phyloP scores from a whole-genome alignment of 2,329 filamentous ascomycete species.

The Davidsoniella eucalypti region DNA sequence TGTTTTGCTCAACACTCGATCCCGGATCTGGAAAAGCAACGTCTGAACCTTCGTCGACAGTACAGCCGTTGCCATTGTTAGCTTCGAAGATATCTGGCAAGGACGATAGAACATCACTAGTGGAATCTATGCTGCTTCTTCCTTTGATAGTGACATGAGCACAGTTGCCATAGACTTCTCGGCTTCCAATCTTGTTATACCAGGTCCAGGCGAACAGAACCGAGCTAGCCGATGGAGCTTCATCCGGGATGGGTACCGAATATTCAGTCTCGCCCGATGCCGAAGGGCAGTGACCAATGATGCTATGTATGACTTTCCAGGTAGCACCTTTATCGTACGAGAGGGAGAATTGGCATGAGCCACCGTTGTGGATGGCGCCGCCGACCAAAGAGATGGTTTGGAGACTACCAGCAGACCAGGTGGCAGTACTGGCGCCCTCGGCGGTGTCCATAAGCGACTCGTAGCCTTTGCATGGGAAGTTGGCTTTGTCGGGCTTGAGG shows the following conservation, averaged over 20 bases:
- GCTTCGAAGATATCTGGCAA: constrained; percentile 40
- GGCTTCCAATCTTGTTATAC: constrained; percentile 46
- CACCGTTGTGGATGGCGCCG: constrained; percentile 36
- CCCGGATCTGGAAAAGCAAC: constrained; percentile 49
- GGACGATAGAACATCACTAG: constrained; percentile 37
- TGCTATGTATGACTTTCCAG: constrained; percentile 34
- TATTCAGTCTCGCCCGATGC: constrained; percentile 24
- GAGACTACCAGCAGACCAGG: constrained; percentile 33
- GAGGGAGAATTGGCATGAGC: constrained; percentile 46
- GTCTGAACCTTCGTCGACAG: constrained; percentile 36
- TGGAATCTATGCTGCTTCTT: constrained; percentile 9
- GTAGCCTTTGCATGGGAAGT: constrained; percentile 45
- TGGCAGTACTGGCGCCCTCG: constrained; percentile 28
- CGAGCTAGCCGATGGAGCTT: constrained; percentile 29
- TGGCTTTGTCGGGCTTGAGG: constrained; percentile 33
- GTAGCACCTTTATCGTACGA: constrained; percentile 43
- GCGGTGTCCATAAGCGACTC: constrained; percentile 16
- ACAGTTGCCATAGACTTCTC: constrained; percentile 58
- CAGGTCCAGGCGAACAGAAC: constrained; percentile 46
- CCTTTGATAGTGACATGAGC: constrained; percentile 36
- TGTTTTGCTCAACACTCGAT: constrained; percentile 25
- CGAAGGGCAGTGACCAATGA: constrained; percentile 22
- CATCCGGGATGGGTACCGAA: constrained; percentile 36
- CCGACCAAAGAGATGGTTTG: constrained; percentile 40
- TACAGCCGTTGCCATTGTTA: constrained; percentile 42